Percentiles rank a stretch among this genome's conserved stretches.
phyloP scores from a whole-genome alignment of 129 eudicot genomes.

The Cynara cardunculus region DNA sequence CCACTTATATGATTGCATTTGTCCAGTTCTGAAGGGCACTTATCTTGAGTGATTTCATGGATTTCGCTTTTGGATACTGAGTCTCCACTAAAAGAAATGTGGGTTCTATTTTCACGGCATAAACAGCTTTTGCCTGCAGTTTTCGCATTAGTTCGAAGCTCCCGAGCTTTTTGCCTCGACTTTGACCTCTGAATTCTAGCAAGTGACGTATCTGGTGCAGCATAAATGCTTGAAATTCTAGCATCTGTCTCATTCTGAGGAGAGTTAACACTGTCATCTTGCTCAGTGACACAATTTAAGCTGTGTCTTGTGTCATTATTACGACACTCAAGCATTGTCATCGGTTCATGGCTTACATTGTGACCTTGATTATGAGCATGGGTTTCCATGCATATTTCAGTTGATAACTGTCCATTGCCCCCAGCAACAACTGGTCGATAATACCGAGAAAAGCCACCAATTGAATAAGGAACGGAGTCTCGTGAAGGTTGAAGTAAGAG shows the following conservation, averaged over 20 bases:
- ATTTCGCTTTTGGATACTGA: constrained; percentile 19
- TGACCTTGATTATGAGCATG: constrained; percentile 29
- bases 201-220: constrained; percentile 56
- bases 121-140: constrained; percentile 38
- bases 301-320: constrained; percentile 33
- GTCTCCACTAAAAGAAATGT: constrained; percentile 28
- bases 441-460: constrained; percentile 31
- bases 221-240: constrained; percentile 40
- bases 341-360: constrained; percentile 31
- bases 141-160: constrained; percentile 70
- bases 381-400: constrained; percentile 30
- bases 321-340: constrained; percentile 10
- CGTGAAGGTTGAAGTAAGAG: constrained; percentile 51
- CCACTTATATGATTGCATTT: constrained; percentile 24
- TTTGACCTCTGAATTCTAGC: constrained; percentile 82
- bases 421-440: constrained; percentile 33
- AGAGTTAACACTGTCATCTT: constrained; percentile 40
- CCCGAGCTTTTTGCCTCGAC: constrained; percentile 87
- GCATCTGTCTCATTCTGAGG: constrained; percentile 48
- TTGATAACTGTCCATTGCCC: constrained; percentile 27
- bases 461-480: constrained; percentile 34
- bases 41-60: constrained; percentile 27
- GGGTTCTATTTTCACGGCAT: constrained; percentile 28
- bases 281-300: constrained; percentile 33
- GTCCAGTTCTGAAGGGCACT: constrained; percentile 15